Evolutionary conservation across 73 alveolate species (phyloP).

Genomic region (Tetrahymena thermophila): DNA sequence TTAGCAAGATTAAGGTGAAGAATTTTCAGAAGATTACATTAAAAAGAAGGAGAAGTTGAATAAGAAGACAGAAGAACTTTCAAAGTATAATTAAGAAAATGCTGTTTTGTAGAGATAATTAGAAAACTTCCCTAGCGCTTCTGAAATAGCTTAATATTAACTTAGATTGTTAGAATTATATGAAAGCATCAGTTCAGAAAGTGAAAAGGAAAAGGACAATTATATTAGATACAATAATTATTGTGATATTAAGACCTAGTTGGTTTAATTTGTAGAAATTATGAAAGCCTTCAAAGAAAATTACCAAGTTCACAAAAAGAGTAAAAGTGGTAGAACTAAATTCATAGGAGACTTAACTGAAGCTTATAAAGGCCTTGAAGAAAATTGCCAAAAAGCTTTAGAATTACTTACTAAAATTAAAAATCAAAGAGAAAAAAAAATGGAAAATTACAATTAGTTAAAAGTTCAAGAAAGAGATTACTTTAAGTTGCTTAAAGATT

Average conservation of each 20-base stretch:
- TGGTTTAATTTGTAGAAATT: constrained; percentile 38
- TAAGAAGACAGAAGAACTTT: constrained; percentile 19
- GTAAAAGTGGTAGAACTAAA: constrained; percentile 36
- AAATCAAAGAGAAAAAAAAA: not conserved
- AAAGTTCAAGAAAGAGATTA: constrained; percentile 31
- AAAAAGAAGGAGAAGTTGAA: constrained; percentile 23
- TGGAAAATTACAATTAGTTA: constrained; percentile 3
- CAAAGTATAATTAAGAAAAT: constrained; percentile 39
- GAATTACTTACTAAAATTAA: not conserved
- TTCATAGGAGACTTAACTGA: constrained; percentile 18
- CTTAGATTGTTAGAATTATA: constrained; percentile 49
- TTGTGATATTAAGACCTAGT: constrained; percentile 25
- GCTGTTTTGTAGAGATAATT: constrained; percentile 52
- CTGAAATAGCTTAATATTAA: constrained; percentile 50
- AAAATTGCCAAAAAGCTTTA: not conserved
- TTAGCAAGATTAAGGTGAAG: not conserved
- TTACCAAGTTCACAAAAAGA: constrained; percentile 12
- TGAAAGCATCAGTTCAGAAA: constrained; percentile 44
- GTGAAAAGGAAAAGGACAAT: constrained; percentile 41
- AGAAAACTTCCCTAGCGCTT: constrained; percentile 41
- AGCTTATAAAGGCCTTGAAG: constrained; percentile 23
- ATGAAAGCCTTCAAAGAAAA: constrained; percentile 33
- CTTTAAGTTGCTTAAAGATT: constrained; percentile 22
- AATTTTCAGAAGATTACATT: constrained; percentile 12
- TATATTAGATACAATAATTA: constrained; percentile 39